These are phyloP conservation scores for Solanum commersonii DNA, from an alignment of 257 asterid genomes.

Conservation along the genomic window DNA sequence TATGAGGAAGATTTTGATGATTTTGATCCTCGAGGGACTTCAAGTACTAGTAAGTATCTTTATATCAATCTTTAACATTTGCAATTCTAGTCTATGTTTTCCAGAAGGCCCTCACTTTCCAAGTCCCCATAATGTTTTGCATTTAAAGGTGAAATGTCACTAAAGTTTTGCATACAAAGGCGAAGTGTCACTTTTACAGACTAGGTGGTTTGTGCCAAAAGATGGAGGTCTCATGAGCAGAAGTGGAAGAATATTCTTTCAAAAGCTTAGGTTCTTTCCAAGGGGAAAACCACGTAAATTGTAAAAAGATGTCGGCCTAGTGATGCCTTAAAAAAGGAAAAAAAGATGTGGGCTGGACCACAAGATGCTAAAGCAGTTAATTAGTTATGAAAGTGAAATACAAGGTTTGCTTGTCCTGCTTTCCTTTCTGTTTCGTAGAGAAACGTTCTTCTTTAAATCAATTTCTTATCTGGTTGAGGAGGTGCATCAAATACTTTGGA, in stretches of 20 bases:
- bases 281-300: neutral
- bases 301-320: neutral
- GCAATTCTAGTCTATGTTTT: neutral
- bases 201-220: neutral
- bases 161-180: neutral
- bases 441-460: neutral
- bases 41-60: slow-evolving; percentile 65
- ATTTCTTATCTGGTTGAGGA: neutral
- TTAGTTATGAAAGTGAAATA: neutral
- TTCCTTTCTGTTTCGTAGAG: neutral
- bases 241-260: neutral
- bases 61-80: neutral
- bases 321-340: neutral
- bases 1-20: slow-evolving; percentile 78
- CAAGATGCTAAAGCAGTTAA: neutral
- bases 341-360: neutral
- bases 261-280: neutral
- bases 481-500: neutral
- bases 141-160: neutral
- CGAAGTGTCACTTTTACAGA: neutral
- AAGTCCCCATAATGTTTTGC: neutral
- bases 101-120: neutral
- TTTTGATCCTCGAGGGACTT: slow-evolving; percentile 90
- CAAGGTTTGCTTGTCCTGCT: neutral
- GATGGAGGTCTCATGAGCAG: neutral